A percentile compares a stretch with the other conserved stretches of the same genome.
Conservation (phyloP, 306 rosid genomes). For the Malus sylvestris region DNA sequence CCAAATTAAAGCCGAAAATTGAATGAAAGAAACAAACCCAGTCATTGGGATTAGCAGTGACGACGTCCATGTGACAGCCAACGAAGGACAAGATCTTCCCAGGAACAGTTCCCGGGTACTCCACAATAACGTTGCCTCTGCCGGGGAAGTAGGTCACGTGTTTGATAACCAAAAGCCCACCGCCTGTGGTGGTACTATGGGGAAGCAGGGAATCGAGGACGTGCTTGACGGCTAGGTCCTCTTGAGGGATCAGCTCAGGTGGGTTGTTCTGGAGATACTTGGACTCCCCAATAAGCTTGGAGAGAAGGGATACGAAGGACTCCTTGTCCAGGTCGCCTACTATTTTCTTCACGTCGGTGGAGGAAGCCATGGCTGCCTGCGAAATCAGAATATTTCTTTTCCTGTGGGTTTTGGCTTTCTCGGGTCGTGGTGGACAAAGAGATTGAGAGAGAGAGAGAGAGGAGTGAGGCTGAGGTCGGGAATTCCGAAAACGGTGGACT, state of each 20-base stretch:
- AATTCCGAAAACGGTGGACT: too few species aligned
- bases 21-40: constrained; percentile 46
- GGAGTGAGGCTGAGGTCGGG: too few species aligned
- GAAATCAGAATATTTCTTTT: not conserved
- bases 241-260: constrained; percentile 73
- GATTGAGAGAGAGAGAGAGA: too few species aligned
- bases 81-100: constrained; percentile 70
- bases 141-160: constrained; percentile 61
- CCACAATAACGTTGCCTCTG: constrained; percentile 75
- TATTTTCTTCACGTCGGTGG: constrained; percentile 21
- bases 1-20: not conserved
- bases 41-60: constrained; percentile 76
- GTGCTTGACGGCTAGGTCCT: constrained; percentile 64
- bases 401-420: not conserved
- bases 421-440: not conserved
- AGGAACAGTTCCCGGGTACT: constrained; percentile 76
- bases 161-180: constrained; percentile 66
- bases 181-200: constrained; percentile 61
- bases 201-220: constrained; percentile 59
- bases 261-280: constrained; percentile 81
- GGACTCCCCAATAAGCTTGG: constrained; percentile 76
- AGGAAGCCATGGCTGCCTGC: constrained; percentile 38
- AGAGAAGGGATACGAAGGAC: constrained; percentile 52
- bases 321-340: constrained; percentile 62
- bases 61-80: constrained; percentile 95